Conservation (phyloP, 75 land plant genomes). For the Larix kaempferi region DNA sequence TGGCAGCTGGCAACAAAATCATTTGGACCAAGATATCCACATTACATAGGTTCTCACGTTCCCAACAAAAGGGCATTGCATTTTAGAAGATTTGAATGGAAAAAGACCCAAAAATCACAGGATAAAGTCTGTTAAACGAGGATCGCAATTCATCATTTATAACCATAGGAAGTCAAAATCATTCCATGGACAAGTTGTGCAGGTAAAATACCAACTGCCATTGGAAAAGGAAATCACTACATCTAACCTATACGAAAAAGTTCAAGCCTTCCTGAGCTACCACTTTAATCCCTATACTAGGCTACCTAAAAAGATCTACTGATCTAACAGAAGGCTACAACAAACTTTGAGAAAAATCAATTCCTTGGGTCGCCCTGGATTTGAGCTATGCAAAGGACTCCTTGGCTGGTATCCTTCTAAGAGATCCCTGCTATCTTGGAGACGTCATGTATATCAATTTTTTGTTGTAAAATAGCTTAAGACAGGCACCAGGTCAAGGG, state of each 20-base stretch:
- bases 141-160: background rate
- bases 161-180: conserved; percentile 7
- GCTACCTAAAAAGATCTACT: conserved; percentile 6
- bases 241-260: too few species aligned
- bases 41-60: too few species aligned
- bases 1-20: too few species aligned
- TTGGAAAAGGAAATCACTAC: too few species aligned
- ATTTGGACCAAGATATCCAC: too few species aligned
- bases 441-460: background rate
- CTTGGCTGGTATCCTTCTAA: background rate
- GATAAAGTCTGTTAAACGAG: background rate
- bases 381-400: background rate
- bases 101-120: too few species aligned
- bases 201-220: too few species aligned
- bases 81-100: too few species aligned
- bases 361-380: background rate
- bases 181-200: background rate
- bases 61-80: too few species aligned
- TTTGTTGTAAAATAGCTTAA: background rate
- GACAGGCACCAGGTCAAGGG: background rate
- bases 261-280: background rate
- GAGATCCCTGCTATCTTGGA: background rate
- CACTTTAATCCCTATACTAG: conserved; percentile 4
- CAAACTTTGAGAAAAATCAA: background rate
- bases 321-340: background rate